Evolutionary conservation across 2,329 filamentous ascomycete genomes (phyloP).

Genomic region (Dactylellina cionopaga): DNA sequence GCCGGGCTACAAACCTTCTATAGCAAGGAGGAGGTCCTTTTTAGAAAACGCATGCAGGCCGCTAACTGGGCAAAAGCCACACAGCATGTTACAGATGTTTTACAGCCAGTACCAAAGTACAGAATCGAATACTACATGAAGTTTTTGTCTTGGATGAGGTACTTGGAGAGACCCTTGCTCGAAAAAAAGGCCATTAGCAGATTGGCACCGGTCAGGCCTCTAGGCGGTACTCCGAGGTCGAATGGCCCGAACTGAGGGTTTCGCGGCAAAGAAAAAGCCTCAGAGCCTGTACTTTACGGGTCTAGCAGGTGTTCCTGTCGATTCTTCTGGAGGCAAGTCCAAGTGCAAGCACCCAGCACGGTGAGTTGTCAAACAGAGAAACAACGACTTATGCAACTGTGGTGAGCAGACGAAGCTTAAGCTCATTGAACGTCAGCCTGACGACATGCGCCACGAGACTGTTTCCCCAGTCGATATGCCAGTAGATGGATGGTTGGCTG

Average conservation of each 20-base stretch:
- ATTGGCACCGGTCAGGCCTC: slow-evolving; percentile 6
- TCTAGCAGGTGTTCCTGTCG: slow-evolving; percentile 43
- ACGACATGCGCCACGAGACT: slow-evolving; percentile 47
- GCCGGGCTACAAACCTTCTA: not conserved
- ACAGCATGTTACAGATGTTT: slow-evolving; percentile 27
- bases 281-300: slow-evolving; percentile 35
- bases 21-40: slow-evolving; percentile 4
- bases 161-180: not conserved
- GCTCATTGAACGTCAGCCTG: slow-evolving; percentile 29
- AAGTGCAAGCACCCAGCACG: slow-evolving; percentile 46
- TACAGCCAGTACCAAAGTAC: too few species aligned
- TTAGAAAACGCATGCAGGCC: slow-evolving; percentile 36
- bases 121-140: not conserved
- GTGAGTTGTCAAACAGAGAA: slow-evolving; percentile 53
- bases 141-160: slow-evolving; percentile 14
- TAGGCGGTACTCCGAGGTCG: slow-evolving; percentile 4
- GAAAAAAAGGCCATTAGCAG: not conserved
- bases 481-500: slow-evolving; percentile 39
- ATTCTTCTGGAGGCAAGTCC: slow-evolving; percentile 47
- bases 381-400: slow-evolving; percentile 20
- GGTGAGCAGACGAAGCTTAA: slow-evolving; percentile 9
- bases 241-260: slow-evolving; percentile 14
- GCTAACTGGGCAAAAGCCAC: slow-evolving; percentile 21
- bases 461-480: not conserved
- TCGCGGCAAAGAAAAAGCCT: slow-evolving; percentile 41